A percentile compares a stretch with the other conserved stretches of the same genome.
Conservation (phyloP, 352 stramenopile genomes). For the Globisporangium recalcitrans region DNA sequence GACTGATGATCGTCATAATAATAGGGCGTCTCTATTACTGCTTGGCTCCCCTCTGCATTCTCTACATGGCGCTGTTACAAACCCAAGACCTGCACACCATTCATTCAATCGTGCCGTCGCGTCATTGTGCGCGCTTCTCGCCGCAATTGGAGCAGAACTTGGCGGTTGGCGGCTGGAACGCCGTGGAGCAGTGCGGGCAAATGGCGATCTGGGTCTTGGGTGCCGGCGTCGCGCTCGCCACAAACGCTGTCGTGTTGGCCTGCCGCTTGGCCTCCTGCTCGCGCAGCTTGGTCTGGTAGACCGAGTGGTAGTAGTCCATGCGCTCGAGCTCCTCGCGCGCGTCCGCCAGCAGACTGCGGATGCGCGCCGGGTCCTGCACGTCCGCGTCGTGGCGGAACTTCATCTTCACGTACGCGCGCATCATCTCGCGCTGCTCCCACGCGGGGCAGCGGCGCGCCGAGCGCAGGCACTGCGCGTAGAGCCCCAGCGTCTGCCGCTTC, state of each 20-base stretch:
- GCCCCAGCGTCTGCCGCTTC: constrained; percentile 36
- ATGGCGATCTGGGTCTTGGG: constrained; percentile 9
- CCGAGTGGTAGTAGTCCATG: constrained; percentile 86
- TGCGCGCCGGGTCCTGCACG: constrained; percentile 46
- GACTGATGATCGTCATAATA: background rate
- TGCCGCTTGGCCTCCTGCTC: constrained; percentile 14
- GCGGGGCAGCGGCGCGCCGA: constrained; percentile 69
- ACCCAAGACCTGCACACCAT: background rate
- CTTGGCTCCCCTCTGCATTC: background rate
- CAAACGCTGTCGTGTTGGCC: background rate
- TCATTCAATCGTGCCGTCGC: background rate
- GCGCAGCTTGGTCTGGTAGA: constrained; percentile 65
- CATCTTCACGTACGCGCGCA: constrained; percentile 74
- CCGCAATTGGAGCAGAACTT: constrained; percentile 79
- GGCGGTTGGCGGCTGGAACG: constrained; percentile 41
- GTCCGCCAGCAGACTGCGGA: constrained; percentile 53
- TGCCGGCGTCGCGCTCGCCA: background rate
- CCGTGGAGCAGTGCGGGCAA: constrained; percentile 38
- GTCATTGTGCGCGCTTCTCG: constrained; percentile 28
- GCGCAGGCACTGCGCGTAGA: constrained; percentile 74
- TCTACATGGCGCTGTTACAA: background rate
- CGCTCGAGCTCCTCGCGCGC: constrained; percentile 69
- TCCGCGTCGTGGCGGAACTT: constrained; percentile 64
- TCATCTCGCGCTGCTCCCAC: constrained; percentile 81
- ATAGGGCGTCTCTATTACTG: background rate